These are phyloP conservation scores for Cephalotrichum gorgonifer DNA, from an alignment of 2,329 filamentous ascomycete genomes.

Conservation along the genomic window DNA sequence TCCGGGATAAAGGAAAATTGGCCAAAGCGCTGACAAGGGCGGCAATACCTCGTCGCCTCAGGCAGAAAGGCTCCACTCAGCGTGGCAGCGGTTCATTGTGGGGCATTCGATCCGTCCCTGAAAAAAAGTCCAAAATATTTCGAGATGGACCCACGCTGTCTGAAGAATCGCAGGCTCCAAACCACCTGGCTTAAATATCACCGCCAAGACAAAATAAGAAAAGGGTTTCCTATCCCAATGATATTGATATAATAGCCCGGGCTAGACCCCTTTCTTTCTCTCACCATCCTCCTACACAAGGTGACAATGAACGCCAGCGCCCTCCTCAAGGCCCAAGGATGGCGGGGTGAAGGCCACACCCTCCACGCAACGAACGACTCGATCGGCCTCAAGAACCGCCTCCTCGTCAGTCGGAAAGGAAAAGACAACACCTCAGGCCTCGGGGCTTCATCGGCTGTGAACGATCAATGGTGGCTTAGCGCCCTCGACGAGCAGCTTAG, in stretches of 20 bases:
- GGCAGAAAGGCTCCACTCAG: background rate
- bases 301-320: slow-evolving; percentile 73
- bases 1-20: background rate
- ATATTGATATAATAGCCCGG: background rate
- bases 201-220: background rate
- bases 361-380: slow-evolving; percentile 65
- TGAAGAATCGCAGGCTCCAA: background rate
- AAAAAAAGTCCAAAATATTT: background rate
- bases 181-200: background rate
- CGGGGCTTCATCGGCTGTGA: slow-evolving; percentile 60
- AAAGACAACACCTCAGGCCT: slow-evolving; percentile 71
- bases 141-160: too few relatives aligned
- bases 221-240: background rate
- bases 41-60: background rate
- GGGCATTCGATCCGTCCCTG: background rate
- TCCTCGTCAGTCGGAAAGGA: slow-evolving; percentile 73
- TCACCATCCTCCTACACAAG: background rate
- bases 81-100: background rate
- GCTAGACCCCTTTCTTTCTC: background rate
- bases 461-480: slow-evolving; percentile 93
- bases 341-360: slow-evolving; percentile 80
- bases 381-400: slow-evolving; percentile 70
- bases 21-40: background rate
- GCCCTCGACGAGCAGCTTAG: slow-evolving; percentile 88
- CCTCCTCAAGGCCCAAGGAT: slow-evolving; percentile 77